These are phyloP conservation scores for Aspergillus udagawae DNA, from an alignment of 2,329 filamentous ascomycete species.

Conservation along the genomic window DNA sequence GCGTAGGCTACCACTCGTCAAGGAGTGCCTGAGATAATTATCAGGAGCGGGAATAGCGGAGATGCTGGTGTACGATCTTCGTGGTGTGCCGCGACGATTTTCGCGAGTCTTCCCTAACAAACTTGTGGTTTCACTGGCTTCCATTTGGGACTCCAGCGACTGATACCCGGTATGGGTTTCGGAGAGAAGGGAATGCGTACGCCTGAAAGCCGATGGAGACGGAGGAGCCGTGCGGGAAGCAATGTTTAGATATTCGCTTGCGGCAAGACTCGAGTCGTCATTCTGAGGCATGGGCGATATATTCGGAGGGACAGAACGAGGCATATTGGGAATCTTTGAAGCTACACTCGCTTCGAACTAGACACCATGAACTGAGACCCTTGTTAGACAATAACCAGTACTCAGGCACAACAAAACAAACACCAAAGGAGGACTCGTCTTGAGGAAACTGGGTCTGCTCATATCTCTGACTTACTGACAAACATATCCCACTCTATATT, in stretches of 20 bases:
- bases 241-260: conserved; percentile 6
- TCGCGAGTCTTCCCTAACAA: conserved; percentile 24
- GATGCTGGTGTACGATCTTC: conserved; percentile 36
- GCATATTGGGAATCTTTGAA: conserved; percentile 17
- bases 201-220: conserved; percentile 32
- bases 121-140: conserved; percentile 33
- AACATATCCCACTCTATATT: neutral
- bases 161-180: conserved; percentile 32
- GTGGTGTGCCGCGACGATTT: conserved; percentile 17
- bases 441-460: neutral
- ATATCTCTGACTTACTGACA: neutral
- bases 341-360: neutral
- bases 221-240: conserved; percentile 31
- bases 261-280: conserved; percentile 7
- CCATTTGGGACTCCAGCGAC: conserved; percentile 26
- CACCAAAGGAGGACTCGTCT: neutral
- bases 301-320: conserved; percentile 29
- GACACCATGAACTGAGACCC: neutral
- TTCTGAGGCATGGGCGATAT: conserved; percentile 14
- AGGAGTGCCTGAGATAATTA: conserved; percentile 29
- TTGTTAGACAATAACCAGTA: neutral
- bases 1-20: conserved; percentile 34
- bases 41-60: conserved; percentile 31
- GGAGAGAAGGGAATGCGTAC: conserved; percentile 25
- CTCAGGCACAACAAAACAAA: neutral